Evolutionary conservation across 805 yeast genomes (phyloP).

Genomic region (Candida maltosa): DNA sequence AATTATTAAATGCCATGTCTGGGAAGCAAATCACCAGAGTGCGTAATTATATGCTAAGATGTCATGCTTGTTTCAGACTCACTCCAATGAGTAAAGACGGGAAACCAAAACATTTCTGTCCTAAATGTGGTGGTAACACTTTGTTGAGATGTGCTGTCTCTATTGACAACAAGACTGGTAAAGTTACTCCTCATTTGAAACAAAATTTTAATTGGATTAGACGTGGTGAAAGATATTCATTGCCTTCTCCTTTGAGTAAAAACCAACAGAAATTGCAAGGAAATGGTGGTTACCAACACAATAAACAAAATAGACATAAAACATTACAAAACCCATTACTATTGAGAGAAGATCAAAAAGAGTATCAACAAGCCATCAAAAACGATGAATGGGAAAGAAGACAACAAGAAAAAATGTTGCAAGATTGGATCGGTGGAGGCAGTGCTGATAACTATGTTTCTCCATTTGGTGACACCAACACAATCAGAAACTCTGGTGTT

Average conservation of each 20-base stretch:
- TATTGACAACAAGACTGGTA: constrained; percentile 74
- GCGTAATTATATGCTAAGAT: constrained; percentile 89
- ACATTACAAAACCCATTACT: constrained; percentile 47
- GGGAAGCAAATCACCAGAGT: constrained; percentile 84
- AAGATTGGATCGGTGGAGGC: constrained; percentile 94
- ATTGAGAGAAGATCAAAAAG: constrained; percentile 91
- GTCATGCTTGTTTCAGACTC: constrained; percentile 93
- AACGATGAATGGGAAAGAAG: constrained; percentile 84
- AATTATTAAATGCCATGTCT: constrained; percentile 76
- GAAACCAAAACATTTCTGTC: constrained; percentile 82
- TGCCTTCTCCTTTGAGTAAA: constrained; percentile 86
- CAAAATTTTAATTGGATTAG: constrained; percentile 90
- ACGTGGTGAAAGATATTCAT: constrained; percentile 76
- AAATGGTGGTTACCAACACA: constrained; percentile 76
- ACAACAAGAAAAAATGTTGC: constrained; percentile 79
- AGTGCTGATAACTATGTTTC: constrained; percentile 82
- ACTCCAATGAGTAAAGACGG: constrained; percentile 76
- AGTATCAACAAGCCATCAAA: constrained; percentile 82
- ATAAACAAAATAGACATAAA: constrained; percentile 56
- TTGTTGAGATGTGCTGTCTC: constrained; percentile 87
- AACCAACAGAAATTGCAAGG: constrained; percentile 70
- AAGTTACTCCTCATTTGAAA: constrained; percentile 83
- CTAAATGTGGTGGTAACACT: constrained; percentile 93
- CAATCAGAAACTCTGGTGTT: constrained; percentile 55
- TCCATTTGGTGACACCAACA: constrained; percentile 58